Conservation (phyloP, 805 yeast genomes). For the Candida lessepsii region DNA sequence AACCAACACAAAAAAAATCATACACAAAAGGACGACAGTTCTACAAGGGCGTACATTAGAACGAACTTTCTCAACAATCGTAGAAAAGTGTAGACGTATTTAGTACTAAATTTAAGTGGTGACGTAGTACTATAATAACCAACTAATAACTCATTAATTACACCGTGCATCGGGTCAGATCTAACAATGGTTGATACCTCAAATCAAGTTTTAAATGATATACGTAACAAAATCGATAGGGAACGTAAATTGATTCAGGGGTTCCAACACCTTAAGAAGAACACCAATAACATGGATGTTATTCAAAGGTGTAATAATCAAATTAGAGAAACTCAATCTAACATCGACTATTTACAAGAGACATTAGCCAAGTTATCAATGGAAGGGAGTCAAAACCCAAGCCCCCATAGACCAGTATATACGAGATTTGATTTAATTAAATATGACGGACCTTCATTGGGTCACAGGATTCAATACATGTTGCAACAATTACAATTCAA, state of each 20-base stretch:
- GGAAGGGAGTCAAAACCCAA: conserved; percentile 18
- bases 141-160: too few relatives aligned
- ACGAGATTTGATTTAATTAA: conserved; percentile 80
- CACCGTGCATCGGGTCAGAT: too few relatives aligned
- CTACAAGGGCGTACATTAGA: too few relatives aligned
- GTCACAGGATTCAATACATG: conserved; percentile 94
- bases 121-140: too few relatives aligned
- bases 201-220: conserved; percentile 52
- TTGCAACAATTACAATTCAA: conserved; percentile 92
- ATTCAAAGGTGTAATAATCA: conserved; percentile 88
- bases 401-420: conserved; percentile 41
- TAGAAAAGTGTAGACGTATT: too few relatives aligned
- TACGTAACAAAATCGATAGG: conserved; percentile 80
- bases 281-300: conserved; percentile 76
- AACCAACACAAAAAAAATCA: conserved; percentile 7
- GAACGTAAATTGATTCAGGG: conserved; percentile 87
- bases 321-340: conserved; percentile 87
- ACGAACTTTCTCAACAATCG: too few relatives aligned
- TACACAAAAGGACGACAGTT: conserved; percentile 2
- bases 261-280: conserved; percentile 74
- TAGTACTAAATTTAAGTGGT: too few relatives aligned
- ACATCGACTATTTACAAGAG: conserved; percentile 83
- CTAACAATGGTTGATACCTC: conserved; percentile 2
- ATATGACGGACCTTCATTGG: conserved; percentile 91
- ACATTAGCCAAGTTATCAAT: conserved; percentile 62